Base-by-base conservation (phyloP, 495 filamentous ascomycete species). In the Tetracladium setigerum region DNA sequence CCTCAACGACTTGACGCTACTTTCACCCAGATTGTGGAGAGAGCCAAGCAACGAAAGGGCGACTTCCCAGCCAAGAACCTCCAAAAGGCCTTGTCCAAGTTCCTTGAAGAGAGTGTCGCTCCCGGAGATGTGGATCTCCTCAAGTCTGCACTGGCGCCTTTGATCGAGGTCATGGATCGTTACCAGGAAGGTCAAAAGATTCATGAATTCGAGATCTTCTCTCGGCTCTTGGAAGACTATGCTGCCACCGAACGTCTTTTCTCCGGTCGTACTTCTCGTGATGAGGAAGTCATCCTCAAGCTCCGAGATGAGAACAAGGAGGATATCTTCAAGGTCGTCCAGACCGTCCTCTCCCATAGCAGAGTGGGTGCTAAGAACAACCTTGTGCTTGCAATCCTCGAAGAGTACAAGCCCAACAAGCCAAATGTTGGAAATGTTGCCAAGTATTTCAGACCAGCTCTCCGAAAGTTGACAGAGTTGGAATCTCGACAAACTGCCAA, bases 231-330 rank as follows among this genome's bases (percentile, higher is more conserved):
- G 17, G 74, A 87, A 41, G 70, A 84, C 54, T 98, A 96, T 66
- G 82, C 78, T 49, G 78, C 80, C 6, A 77, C 95, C 16, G 92
- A 98, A 70, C 78, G 76, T 46, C 74, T 89, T 15, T 98, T 97
- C 74, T 89, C 87, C 12, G 83, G 82, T 19, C 83, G 84, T 41
- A 85, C 85, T 42, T 72, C 76, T 52, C 84, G 94, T 41, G 94
- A 98, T 49, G 92, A 98, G 62, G 92, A 95, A 58, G 89, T 95
- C 46, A 85, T 98, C 51, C 76, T 98, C 38, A 87, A 83, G 64
- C 86, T 98, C 18, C 81, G 92, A 66, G 92, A 98, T 50, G 86
- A 95, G 72, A 84, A 97, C 73, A 95, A 87, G 71, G 92, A 96
- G 19, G 86, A 95, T 58, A 82, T 91, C 49, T 53, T 71, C 44